phyloP scores from a whole-genome alignment of 2,329 filamentous ascomycete species.

The Xylaria sp. region DNA sequence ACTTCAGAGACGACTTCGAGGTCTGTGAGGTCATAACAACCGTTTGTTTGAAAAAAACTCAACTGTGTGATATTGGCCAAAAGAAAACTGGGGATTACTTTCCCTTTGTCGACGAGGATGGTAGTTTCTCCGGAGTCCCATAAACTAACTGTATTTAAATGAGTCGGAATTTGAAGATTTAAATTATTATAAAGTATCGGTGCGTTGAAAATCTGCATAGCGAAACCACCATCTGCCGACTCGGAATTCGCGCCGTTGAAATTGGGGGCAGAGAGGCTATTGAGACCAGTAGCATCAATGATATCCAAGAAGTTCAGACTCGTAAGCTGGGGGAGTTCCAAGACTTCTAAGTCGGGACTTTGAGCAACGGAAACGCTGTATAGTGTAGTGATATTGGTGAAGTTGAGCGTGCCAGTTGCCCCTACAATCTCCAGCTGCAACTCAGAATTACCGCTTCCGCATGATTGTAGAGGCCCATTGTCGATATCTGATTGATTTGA shows the following conservation, averaged over 20 bases:
- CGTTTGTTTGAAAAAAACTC: not conserved
- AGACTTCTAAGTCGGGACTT: not conserved
- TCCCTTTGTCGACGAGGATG: no score
- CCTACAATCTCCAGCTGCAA: not conserved
- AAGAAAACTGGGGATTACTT: no score
- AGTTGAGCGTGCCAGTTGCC: not conserved
- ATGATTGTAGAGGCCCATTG: not conserved
- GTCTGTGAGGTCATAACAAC: not conserved
- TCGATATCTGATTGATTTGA: not conserved
- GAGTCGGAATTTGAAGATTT: no score
- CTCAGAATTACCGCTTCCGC: not conserved
- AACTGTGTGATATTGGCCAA: not conserved
- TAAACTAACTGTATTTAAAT: no score
- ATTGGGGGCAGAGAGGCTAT: not conserved
- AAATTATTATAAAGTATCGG: no score
- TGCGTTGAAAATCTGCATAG: no score
- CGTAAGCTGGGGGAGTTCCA: not conserved
- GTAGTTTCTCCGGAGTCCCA: no score
- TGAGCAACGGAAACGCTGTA: not conserved
- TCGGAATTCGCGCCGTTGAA: not conserved
- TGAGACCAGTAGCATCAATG: not conserved
- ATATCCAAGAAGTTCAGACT: not conserved
- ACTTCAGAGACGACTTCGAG: not conserved
- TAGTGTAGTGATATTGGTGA: not conserved
- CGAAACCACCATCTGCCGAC: no score